These are phyloP conservation scores for Penicillium oxalicum DNA, from an alignment of 2,329 filamentous ascomycete genomes.

Conservation along the genomic window DNA sequence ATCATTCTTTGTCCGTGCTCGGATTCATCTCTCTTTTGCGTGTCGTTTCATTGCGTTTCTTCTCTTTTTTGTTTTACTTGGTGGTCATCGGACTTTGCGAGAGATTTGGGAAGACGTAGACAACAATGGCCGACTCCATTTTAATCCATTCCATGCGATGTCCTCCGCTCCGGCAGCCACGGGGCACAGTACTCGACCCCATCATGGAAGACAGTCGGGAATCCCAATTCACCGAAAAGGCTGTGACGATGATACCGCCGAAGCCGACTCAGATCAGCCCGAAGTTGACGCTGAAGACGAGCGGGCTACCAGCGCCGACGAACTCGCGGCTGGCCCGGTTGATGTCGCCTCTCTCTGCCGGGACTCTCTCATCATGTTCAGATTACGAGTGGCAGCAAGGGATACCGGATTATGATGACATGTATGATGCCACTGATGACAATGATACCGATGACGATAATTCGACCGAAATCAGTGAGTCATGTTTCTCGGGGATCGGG, in stretches of 20 bases:
- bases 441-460: slow-evolving; percentile 44
- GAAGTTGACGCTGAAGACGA: slow-evolving; percentile 33
- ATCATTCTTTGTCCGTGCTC: slow-evolving; percentile 2
- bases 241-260: slow-evolving; percentile 4
- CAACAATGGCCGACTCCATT: slow-evolving; percentile 43
- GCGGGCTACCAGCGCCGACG: slow-evolving; percentile 21
- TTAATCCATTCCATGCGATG: slow-evolving; percentile 48
- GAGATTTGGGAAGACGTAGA: slow-evolving; percentile 2
- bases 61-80: no score
- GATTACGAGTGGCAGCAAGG: slow-evolving; percentile 56
- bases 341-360: slow-evolving; percentile 30
- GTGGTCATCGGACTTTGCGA: slow-evolving; percentile 24
- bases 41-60: no score
- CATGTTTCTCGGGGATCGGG: slow-evolving; percentile 45
- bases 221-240: slow-evolving; percentile 18
- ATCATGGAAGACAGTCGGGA: slow-evolving; percentile 53
- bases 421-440: slow-evolving; percentile 81
- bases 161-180: slow-evolving; percentile 53
- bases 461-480: slow-evolving; percentile 42
- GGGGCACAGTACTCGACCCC: slow-evolving; percentile 56
- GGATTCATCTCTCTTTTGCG: no score
- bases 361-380: slow-evolving; percentile 37
- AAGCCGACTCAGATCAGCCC: slow-evolving; percentile 15
- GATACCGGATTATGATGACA: slow-evolving; percentile 74
- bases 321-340: slow-evolving; percentile 21